Percentiles rank a stretch among this genome's conserved stretches.
phyloP scores from a whole-genome alignment of 2,329 filamentous ascomycete species.

The Fusarium chuoi region DNA sequence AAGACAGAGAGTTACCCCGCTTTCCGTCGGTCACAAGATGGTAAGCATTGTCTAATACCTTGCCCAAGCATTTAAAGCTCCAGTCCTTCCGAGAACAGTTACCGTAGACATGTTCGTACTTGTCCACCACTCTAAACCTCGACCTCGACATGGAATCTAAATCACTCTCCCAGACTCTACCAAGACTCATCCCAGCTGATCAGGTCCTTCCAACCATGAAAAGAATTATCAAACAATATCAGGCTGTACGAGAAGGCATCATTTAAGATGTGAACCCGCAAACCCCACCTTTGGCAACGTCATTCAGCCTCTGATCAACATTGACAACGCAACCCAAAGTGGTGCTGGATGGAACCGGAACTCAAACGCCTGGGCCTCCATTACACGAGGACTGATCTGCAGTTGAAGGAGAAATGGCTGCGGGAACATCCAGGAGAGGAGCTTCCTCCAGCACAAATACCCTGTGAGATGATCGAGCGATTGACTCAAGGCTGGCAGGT shows the following conservation, averaged over 20 bases:
- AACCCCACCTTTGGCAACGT: neutral
- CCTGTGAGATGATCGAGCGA: rapidly evolving
- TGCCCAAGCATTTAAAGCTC: too few relatives aligned
- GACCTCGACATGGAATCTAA: neutral
- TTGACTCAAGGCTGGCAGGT: neutral
- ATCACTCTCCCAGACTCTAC: rapidly evolving
- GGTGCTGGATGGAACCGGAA: neutral
- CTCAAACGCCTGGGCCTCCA: neutral
- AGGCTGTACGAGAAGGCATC: neutral
- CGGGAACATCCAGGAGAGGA: neutral
- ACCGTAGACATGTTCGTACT: too few relatives aligned
- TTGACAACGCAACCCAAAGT: neutral
- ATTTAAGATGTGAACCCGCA: neutral
- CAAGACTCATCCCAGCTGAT: neutral
- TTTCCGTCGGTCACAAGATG: too few relatives aligned
- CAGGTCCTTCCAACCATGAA: neutral
- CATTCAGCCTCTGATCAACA: neutral
- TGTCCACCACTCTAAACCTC: too few relatives aligned
- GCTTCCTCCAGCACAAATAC: neutral
- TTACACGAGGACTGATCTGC: neutral
- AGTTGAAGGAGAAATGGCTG: neutral
- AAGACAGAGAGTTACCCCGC: too few relatives aligned
- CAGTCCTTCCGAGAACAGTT: too few relatives aligned
- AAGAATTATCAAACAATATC: rapidly evolving
- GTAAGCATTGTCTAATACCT: too few relatives aligned